These are phyloP conservation scores for Zanthoxylum bungeanum DNA, from an alignment of 345 rosid species.

Conservation along the genomic window DNA sequence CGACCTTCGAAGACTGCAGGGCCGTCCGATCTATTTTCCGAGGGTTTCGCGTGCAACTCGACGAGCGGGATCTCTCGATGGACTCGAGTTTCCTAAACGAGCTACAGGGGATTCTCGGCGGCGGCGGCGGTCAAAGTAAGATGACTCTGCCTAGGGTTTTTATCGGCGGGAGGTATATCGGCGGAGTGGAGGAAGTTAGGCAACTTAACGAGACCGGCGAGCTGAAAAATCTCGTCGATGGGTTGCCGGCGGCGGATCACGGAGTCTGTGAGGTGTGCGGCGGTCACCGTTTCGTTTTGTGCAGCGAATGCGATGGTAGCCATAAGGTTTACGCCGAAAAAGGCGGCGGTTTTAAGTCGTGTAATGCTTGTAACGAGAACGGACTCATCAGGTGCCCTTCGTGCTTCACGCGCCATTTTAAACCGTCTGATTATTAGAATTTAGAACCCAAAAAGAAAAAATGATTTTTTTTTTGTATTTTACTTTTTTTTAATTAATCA, in stretches of 20 bases:
- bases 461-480: too few relatives aligned
- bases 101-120: conserved; percentile 38
- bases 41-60: conserved; percentile 64
- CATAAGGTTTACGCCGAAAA: conserved; percentile 70
- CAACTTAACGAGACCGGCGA: conserved; percentile 83
- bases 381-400: conserved; percentile 87
- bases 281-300: conserved; percentile 61
- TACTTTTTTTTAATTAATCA: too few relatives aligned
- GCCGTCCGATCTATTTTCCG: conserved; percentile 60
- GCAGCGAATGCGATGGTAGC: conserved; percentile 71
- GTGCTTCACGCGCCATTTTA: conserved; percentile 48
- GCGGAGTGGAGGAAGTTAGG: conserved; percentile 80
- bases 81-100: conserved; percentile 60
- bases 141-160: conserved; percentile 68
- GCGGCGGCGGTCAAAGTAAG: conserved; percentile 21
- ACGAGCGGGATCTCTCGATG: conserved; percentile 91
- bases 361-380: conserved; percentile 77
- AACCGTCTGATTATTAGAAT: conserved; percentile 8
- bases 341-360: conserved; percentile 60
- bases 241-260: conserved; percentile 43
- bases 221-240: conserved; percentile 72
- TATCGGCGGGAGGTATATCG: conserved; percentile 77
- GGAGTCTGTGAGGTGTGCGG: conserved; percentile 65
- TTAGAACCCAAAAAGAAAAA: neutral
- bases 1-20: conserved; percentile 77